Evolutionary conservation across 306 rosid genomes (phyloP), one percentile per base, ranked within the genome.

Genomic region (Elaeagnus macrophylla): DNA sequence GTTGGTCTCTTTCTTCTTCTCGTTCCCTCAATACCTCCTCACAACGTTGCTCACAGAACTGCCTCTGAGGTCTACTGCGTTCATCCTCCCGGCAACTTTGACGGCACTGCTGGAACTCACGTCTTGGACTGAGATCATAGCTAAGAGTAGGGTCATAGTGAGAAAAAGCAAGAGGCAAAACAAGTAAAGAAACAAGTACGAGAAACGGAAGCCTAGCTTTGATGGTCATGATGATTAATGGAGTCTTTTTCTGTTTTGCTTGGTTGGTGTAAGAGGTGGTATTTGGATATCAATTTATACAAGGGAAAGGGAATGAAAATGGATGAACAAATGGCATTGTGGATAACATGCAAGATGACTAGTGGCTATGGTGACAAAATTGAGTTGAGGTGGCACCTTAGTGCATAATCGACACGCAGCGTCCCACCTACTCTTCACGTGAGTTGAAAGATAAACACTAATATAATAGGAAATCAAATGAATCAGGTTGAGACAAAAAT

Each of bases 311-410:
- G 54, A 7, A 14, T 7, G 35, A 15, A 18, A 16, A 66, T 39
- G 57, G 7, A 10, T 7, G 60, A 35, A 37, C 72, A 51, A 17
- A 10, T 67, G 67, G 54, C 67, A 6, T 52, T 11, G 35, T 51
- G 17, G 10, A 6, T 55, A n/a, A 51, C 72, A 75, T 79, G 81
- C 76, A 61, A 51, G 52, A 11, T 35, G 75, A 74, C 79, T 6
- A 52, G 75, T 74, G 83, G 62, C 68, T 18, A 18, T 48, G 16
- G 37, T 25, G 65, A 67, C 58, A 40, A 53, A 41, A 12, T 12
- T 13, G 18, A 7, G 25, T 5, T 10, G 50, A 67, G 67, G 67
- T 42, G 74, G 50, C 58, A 9, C 1, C 40, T 5, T 14, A 52
- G 37, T 15, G 35, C 36, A 10, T 17, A 35, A 35, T 15, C 20